Evolutionary conservation across 306 rosid genomes (phyloP).

Genomic region (Acacia melanoxylon): DNA sequence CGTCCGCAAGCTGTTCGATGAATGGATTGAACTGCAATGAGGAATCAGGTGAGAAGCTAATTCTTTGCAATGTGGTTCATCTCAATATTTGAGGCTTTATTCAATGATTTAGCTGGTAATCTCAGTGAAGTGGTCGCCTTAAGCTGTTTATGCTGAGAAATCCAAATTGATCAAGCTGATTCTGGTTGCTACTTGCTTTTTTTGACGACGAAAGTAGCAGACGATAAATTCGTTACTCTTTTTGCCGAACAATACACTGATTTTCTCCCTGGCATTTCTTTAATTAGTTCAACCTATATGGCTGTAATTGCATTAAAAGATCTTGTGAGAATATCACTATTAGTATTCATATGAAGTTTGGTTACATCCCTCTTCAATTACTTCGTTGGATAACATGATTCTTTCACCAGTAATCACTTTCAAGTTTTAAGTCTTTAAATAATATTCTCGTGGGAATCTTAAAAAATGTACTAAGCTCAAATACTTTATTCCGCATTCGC

Average conservation of each 20-base stretch:
- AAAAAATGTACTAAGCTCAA: background rate
- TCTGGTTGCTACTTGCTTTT: background rate
- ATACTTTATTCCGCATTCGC: background rate
- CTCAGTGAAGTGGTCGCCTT: background rate
- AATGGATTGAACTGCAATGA: conserved; percentile 22
- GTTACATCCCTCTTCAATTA: background rate
- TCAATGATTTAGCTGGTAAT: background rate
- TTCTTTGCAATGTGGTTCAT: background rate
- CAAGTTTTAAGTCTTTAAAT: background rate
- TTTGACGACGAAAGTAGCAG: background rate
- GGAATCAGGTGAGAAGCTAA: conserved; percentile 45
- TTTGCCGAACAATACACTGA: background rate
- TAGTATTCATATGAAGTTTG: conserved; percentile 8
- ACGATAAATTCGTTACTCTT: background rate
- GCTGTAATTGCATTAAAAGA: background rate
- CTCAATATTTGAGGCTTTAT: background rate
- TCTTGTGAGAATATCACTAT: background rate
- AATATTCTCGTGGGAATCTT: background rate
- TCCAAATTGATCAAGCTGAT: background rate
- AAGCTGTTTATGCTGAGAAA: background rate
- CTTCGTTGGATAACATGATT: conserved; percentile 1
- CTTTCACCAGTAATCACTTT: background rate
- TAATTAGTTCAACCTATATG: background rate
- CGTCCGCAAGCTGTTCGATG: conserved; percentile 26
- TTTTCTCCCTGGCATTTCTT: conserved; percentile 2